These are phyloP conservation scores for Lactifluus hygrophoroides DNA, from an alignment of 768 basidiomycete species.

Conservation along the genomic window DNA sequence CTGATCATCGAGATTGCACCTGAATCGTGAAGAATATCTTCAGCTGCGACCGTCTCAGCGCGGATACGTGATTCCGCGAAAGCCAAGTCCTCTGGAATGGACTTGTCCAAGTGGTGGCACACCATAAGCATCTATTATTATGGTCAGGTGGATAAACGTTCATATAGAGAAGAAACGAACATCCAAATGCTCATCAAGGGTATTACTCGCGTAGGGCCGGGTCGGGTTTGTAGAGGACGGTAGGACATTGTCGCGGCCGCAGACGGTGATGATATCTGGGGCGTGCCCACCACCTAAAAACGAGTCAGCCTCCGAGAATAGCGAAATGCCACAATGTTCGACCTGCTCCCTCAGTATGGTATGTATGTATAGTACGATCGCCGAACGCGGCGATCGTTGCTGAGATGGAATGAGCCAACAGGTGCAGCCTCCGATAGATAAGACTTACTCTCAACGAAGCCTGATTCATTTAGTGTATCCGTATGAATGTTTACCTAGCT, in stretches of 20 bases:
- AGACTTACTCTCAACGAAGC: slow-evolving; percentile 82
- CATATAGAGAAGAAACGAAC: slow-evolving; percentile 37
- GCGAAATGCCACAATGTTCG: not conserved
- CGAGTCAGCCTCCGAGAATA: not conserved
- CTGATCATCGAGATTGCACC: slow-evolving; percentile 97
- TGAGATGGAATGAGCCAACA: slow-evolving; percentile 25
- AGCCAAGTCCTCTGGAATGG: slow-evolving; percentile 87
- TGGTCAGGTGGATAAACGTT: not conserved
- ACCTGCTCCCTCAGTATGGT: slow-evolving; percentile 96
- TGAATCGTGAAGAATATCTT: slow-evolving; percentile 86
- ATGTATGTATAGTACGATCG: slow-evolving; percentile 89
- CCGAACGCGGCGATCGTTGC: slow-evolving; percentile 88
- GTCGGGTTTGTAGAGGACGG: slow-evolving; percentile 98
- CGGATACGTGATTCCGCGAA: slow-evolving; percentile 98
- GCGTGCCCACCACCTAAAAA: slow-evolving; percentile 82
- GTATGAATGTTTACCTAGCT: slow-evolving; percentile 91
- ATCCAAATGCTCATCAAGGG: slow-evolving; percentile 94
- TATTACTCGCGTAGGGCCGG: slow-evolving; percentile 83
- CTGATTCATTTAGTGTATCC: slow-evolving; percentile 95
- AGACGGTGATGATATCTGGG: slow-evolving; percentile 97
- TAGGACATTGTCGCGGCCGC: slow-evolving; percentile 78
- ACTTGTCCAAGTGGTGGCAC: slow-evolving; percentile 92
- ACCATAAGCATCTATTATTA: slow-evolving; percentile 90
- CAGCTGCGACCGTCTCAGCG: slow-evolving; percentile 93
- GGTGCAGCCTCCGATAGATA: not conserved